Percentiles rank a stretch among this genome's conserved stretches.
Evolutionary conservation across 2,329 filamentous ascomycete species (phyloP).

Genomic region (Bipolaris cookei): DNA sequence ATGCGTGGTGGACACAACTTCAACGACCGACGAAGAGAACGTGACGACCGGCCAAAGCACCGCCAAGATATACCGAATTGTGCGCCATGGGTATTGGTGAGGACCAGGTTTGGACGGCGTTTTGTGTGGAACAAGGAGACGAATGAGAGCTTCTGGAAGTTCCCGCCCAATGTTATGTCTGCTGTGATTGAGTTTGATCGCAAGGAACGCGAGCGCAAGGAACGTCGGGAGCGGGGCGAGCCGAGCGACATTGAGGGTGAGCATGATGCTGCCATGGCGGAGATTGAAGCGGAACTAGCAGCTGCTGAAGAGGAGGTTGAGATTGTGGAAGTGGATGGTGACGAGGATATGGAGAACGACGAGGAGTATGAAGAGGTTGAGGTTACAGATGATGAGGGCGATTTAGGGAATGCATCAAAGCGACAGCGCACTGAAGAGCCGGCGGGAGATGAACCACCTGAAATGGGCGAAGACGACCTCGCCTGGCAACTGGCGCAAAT

Average conservation of each 20-base stretch:
- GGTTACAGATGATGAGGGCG: constrained; percentile 66
- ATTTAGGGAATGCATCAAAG: constrained; percentile 54
- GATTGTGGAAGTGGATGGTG: constrained; percentile 45
- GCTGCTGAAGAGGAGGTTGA: constrained; percentile 40
- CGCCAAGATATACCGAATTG: constrained; percentile 80
- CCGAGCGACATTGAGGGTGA: constrained; percentile 43
- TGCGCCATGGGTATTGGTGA: constrained; percentile 90
- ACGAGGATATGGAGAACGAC: constrained; percentile 60
- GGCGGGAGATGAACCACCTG: constrained; percentile 61
- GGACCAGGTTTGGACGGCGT: constrained; percentile 84
- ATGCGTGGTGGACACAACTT: constrained; percentile 59
- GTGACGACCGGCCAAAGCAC: constrained; percentile 78
- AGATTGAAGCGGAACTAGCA: constrained; percentile 42
- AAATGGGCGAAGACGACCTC: constrained; percentile 94
- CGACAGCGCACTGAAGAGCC: constrained; percentile 56
- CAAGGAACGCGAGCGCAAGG: constrained; percentile 73
- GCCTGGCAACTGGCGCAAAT: constrained; percentile 89
- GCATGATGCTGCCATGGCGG: constrained; percentile 42
- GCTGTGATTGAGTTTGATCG: constrained; percentile 71
- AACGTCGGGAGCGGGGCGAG: constrained; percentile 56
- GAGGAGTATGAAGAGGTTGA: constrained; percentile 81
- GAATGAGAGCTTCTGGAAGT: constrained; percentile 92
- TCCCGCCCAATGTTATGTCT: constrained; percentile 83
- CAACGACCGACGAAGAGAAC: constrained; percentile 69
- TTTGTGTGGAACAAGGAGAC: constrained; percentile 90